These are phyloP conservation scores for Ganoderma multipileum DNA, from an alignment of 1,284 basidiomycete genomes.

Conservation along the genomic window DNA sequence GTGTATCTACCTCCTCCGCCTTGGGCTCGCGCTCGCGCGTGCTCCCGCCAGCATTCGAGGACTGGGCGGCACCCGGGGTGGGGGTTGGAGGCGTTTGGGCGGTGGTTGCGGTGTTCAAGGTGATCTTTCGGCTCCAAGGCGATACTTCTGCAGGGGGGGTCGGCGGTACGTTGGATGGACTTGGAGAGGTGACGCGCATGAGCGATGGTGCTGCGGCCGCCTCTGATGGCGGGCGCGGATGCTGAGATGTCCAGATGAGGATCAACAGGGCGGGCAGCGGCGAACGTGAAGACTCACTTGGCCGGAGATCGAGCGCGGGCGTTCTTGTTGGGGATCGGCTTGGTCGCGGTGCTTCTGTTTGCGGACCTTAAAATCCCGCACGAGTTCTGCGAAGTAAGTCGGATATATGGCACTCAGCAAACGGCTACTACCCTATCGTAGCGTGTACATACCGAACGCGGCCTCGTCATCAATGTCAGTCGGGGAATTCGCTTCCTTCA, in stretches of 20 bases:
- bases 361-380: not conserved
- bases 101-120: not conserved
- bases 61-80: not conserved
- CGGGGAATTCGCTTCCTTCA: not conserved
- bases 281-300: not conserved
- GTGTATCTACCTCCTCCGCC: slow-evolving; percentile 3
- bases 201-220: not conserved
- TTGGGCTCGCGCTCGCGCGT: not conserved
- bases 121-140: not conserved
- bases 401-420: not conserved
- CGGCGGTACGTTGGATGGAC: not conserved
- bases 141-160: not conserved
- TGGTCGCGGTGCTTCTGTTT: not conserved
- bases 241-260: not conserved
- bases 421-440: not conserved
- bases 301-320: not conserved
- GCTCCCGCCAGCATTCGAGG: too few relatives aligned
- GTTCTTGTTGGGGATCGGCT: not conserved
- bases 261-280: not conserved
- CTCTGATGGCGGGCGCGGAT: not conserved
- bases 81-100: not conserved
- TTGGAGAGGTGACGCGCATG: not conserved
- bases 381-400: not conserved
- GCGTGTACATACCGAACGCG: slow-evolving; percentile 15
- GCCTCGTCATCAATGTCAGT: slow-evolving; percentile 8